Base-by-base conservation (phyloP, 805 yeast genomes). In the Candida corydali region DNA sequence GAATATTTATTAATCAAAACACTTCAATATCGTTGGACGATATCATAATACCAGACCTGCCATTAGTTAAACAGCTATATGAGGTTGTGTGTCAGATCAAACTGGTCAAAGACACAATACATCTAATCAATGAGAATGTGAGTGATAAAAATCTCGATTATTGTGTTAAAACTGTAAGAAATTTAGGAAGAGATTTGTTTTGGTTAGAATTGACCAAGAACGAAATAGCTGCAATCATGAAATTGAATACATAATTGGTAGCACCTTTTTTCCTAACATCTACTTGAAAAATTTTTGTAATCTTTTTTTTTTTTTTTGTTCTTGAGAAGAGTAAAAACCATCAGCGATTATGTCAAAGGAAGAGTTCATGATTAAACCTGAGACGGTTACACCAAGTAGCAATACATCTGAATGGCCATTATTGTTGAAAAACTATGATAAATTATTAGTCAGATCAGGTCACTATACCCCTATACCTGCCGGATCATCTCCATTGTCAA, bases 391-490 rank as follows among this genome's bases (percentile, higher is more conserved):
- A 41, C 84, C 95, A 27, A 69, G 89, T 26, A 79, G 80, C 49
- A 93, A 89, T 65, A 82, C 98, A 41, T 79, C 94, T 41, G 86
- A 84, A 51, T 93, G 98, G 98, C 98, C 98, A 22, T 75, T 93
- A 54, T 73, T 93, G 52, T 73, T 93, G 63, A 93, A 93, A 63
- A 82, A 91, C 73, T 93, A 82, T 65, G 98, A 93, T 73, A 84
- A 89, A 68, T 73, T 93, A 41, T 73, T 89, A 45, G 97, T 93
- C 38, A 84, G 98, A 73, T 82, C 94, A 43, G 95, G 96, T 32
- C 98, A 93, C 61, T 91, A 93, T 63, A 91, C 98, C 30, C 98
- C 98, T 50, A 89, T 89, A 51, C 97, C 98, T 54, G 73, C 91
- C 38, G 98, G 98, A 47, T 77, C 91, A 59, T 79, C 96, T 37